Base-by-base conservation (phyloP, 441 rosid genomes). In the Euphorbia schlechtendalii region DNA sequence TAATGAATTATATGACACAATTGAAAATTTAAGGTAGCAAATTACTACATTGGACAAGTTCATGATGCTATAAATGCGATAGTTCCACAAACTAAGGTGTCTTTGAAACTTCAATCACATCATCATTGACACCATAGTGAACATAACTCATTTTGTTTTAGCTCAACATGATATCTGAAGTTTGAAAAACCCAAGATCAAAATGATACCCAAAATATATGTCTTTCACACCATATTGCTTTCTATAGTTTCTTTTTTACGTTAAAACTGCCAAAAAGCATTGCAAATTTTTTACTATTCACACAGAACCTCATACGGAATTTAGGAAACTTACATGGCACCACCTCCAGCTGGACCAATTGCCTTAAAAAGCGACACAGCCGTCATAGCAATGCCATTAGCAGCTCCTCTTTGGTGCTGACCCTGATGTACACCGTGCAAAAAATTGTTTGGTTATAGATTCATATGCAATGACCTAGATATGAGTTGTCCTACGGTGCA, bases 341-440 rank as follows among this genome's bases (percentile, higher is more conserved):
- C 90, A 40, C 86, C 95, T 54, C 79, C 89, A 2, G 89, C 89
- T 22, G 96, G 96, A 34, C 95, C 92, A 28, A 41, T 68, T 40
- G 92, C 87, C 76, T 87, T 86, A 78, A 75, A 84, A 68, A 84
- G 66, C 27, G 92, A 90, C 88, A 84, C 76, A 54, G 66, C 82
- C 3, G 92, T 87, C 89, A 84, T 83, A 13, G 92, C 79, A 56
- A 90, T 43, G 56, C 96, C 96, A 76, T 86, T 87, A 30, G 90
- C 95, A 41, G 90, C 91, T 75, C 96, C 93, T 80, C 93, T 83
- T 71, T 88, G 89, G 78, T 79, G 77, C 69, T 93, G 98, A 41
- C 84, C 87, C 96, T 92, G 79, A 73, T 18, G 34, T 73, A 41
- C 15, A 27, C 41, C 27, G 49, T 36, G 20, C 15, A 28, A 17